A percentile compares a stretch with the other conserved stretches of the same genome.
Conservation (phyloP, 2,329 filamentous ascomycete species). For the Colletotrichum lupini region DNA sequence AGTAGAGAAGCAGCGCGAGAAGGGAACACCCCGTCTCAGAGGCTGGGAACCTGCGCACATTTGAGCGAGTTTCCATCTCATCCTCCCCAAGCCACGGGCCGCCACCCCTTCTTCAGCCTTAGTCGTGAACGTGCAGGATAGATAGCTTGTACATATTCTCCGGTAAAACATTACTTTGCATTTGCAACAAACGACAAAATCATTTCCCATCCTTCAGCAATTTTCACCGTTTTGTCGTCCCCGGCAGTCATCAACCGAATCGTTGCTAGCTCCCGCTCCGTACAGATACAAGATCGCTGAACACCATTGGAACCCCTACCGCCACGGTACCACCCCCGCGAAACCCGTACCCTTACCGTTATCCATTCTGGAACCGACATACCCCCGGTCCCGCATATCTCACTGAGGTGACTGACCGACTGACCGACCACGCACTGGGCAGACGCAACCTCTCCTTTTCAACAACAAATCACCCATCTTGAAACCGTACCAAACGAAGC, state of each 20-base stretch:
- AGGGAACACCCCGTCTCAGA: conserved; percentile 32
- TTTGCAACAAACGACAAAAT: background rate
- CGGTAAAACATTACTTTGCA: background rate
- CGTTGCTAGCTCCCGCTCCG: conserved; percentile 16
- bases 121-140: background rate
- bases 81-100: conserved; percentile 24
- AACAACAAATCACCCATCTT: background rate
- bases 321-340: conserved; percentile 5
- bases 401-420: background rate
- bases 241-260: background rate
- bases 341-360: background rate
- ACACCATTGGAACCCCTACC: background rate
- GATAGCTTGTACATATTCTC: background rate
- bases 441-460: background rate
- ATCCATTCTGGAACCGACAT: background rate
- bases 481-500: background rate
- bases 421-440: background rate
- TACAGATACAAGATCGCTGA: background rate
- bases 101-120: conserved; percentile 19
- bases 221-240: background rate
- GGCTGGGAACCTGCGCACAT: conserved; percentile 46
- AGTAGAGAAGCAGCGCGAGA: background rate
- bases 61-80: conserved; percentile 51
- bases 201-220: background rate
- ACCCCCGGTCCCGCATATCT: background rate